Conservation (phyloP, 495 filamentous ascomycete species). For the Penicillium cinerascens region DNA sequence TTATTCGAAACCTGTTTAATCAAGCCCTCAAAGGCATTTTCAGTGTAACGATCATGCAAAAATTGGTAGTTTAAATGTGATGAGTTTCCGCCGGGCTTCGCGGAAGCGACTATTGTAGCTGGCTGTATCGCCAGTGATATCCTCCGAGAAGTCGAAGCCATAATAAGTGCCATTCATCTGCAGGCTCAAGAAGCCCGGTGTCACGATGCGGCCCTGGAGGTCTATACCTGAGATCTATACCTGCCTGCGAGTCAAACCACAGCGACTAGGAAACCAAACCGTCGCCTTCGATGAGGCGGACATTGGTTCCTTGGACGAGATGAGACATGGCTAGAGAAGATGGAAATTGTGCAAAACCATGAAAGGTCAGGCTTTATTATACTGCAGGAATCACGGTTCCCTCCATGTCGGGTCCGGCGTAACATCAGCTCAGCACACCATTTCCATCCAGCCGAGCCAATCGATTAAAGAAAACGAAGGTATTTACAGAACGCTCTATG, state of each 20-base stretch:
- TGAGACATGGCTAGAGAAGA: slow-evolving; percentile 41
- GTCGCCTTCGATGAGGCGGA: slow-evolving; percentile 54
- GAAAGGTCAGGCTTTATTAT: background rate
- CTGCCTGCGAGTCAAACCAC: slow-evolving; percentile 64
- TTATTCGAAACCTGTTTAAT: background rate
- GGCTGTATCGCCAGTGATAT: slow-evolving; percentile 34
- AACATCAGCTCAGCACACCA: slow-evolving; percentile 5
- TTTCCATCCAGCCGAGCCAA: slow-evolving; percentile 9
- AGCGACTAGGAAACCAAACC: slow-evolving; percentile 56
- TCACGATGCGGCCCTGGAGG: slow-evolving; percentile 61
- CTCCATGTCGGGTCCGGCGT: slow-evolving; percentile 3
- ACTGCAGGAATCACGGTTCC: background rate
- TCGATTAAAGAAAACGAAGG: slow-evolving; percentile 12
- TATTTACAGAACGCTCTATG: slow-evolving; percentile 36
- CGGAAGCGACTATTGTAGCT: slow-evolving; percentile 55
- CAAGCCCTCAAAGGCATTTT: background rate
- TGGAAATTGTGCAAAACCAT: background rate
- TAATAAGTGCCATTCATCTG: slow-evolving; percentile 72
- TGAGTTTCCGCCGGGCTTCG: slow-evolving; percentile 54
- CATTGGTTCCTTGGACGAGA: slow-evolving; percentile 58
- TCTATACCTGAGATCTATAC: slow-evolving; percentile 40
- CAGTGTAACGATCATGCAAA: no score
- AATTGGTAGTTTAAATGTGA: slow-evolving; percentile 18
- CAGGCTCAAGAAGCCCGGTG: slow-evolving; percentile 68
- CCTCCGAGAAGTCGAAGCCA: slow-evolving; percentile 68